phyloP scores from a whole-genome alignment of 495 filamentous ascomycete genomes.

The Podospora appendiculata region DNA sequence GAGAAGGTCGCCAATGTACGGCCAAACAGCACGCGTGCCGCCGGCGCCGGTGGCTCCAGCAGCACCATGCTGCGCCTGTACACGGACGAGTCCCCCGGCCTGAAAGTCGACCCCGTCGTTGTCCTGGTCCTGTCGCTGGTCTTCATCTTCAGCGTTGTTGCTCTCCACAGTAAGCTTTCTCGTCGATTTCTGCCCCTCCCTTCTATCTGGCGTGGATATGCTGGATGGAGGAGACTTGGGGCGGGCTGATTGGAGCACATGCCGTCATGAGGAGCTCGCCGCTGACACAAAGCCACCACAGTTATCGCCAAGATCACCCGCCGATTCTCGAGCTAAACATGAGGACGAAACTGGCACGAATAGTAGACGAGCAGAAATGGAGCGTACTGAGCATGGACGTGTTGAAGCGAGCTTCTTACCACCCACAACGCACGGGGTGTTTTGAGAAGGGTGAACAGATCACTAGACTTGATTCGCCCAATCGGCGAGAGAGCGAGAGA shows the following conservation, averaged over 20 bases:
- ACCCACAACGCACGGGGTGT: no score
- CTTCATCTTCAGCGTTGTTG: constrained; percentile 98
- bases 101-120: constrained; percentile 96
- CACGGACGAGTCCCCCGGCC: constrained; percentile 92
- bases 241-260: no score
- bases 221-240: no score
- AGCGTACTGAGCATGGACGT: background rate
- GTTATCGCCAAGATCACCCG: constrained; percentile 96
- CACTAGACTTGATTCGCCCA: no score
- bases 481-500: no score
- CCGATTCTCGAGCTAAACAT: constrained; percentile 66
- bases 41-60: constrained; percentile 90
- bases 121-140: constrained; percentile 90
- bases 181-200: background rate
- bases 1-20: constrained; percentile 87
- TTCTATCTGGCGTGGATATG: no score
- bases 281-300: constrained; percentile 26
- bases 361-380: background rate
- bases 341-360: background rate
- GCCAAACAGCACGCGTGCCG: constrained; percentile 83
- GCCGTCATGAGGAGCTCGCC: background rate
- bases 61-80: constrained; percentile 99
- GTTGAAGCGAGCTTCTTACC: no score
- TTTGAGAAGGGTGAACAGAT: no score
- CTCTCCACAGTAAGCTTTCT: constrained; percentile 74